These are phyloP conservation scores for Houttuynia cordata DNA, from an alignment of 164 flowering plant genomes.

Conservation along the genomic window DNA sequence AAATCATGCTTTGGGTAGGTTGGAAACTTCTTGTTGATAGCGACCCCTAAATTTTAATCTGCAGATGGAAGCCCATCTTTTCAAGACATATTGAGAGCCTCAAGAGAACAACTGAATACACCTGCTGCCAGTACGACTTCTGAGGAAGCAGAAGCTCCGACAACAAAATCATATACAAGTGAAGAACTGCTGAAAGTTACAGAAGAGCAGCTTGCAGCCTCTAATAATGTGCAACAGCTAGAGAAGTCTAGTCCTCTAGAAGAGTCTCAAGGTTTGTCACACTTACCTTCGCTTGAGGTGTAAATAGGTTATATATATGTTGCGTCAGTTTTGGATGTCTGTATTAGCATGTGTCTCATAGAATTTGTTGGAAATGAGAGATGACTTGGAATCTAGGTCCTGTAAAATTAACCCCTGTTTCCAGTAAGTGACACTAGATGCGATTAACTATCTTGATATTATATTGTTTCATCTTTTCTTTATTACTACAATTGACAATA, in stretches of 20 bases:
- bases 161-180: constrained; percentile 14
- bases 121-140: not conserved
- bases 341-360: not conserved
- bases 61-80: constrained; percentile 32
- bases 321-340: not conserved
- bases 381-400: too few species aligned
- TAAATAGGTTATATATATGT: not conserved
- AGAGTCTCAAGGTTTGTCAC: constrained; percentile 7
- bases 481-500: too few species aligned
- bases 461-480: too few species aligned
- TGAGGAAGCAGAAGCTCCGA: not conserved
- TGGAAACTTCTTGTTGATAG: not conserved
- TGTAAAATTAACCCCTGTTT: too few species aligned
- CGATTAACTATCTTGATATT: too few species aligned
- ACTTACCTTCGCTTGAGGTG: not conserved
- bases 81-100: not conserved
- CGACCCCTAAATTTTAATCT: not conserved
- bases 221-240: constrained; percentile 30
- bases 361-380: too few species aligned
- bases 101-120: not conserved
- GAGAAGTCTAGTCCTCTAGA: constrained; percentile 17
- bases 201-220: constrained; percentile 48
- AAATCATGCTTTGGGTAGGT: too few species aligned
- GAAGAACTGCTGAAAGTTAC: constrained; percentile 46
- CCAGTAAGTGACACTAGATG: too few species aligned